phyloP scores from a whole-genome alignment of 208 protist species.

The Polymyxa betae region DNA sequence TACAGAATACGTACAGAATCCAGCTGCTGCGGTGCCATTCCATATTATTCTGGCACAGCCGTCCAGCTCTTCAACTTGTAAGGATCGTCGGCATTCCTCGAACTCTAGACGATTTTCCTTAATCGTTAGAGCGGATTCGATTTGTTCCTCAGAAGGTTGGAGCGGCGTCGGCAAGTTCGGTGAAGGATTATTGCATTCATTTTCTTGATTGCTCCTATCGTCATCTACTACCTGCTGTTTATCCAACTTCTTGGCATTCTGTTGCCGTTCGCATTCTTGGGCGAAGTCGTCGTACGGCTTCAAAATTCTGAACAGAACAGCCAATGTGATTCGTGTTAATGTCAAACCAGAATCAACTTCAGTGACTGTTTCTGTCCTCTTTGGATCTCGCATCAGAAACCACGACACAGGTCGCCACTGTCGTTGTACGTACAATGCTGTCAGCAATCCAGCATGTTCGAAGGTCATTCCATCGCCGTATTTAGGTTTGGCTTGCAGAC shows the following conservation, averaged over 20 bases:
- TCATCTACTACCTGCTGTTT: not conserved
- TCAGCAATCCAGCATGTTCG: not conserved
- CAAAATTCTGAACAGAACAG: constrained; percentile 44
- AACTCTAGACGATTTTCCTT: not conserved
- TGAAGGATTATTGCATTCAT: not conserved
- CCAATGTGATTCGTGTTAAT: not conserved
- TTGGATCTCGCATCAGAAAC: not conserved
- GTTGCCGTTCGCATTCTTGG: not conserved
- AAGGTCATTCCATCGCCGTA: constrained; percentile 23
- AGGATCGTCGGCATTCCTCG: not conserved
- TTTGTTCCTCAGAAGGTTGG: not conserved
- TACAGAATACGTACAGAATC: constrained; percentile 33
- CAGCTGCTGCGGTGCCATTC: not conserved
- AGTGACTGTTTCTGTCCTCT: not conserved
- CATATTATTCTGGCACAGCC: not conserved
- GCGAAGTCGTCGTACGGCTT: constrained; percentile 47
- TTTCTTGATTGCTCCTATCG: not conserved
- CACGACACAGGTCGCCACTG: not conserved
- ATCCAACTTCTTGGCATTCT: not conserved
- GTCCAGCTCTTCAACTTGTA: not conserved
- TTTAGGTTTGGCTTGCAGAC: not conserved
- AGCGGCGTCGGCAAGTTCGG: not conserved
- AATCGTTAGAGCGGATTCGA: not conserved
- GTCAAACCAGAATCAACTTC: constrained; percentile 35
- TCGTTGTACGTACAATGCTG: not conserved